These are phyloP conservation scores for Helianthus annuus DNA, from an alignment of 129 eudicot species.

Conservation along the genomic window HanXRQr2.0-SUNRISE NC_035438.2:69916797-69917296, in stretches of 20 bases:
- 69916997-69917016: no score
- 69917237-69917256: constrained; percentile 89
- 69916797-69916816: no score
- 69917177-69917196: constrained; percentile 93
- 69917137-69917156: not conserved
- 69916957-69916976: no score
- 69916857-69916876: no score
- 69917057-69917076: constrained; percentile 26
- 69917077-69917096: constrained; percentile 39
- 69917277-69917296: constrained; percentile 74
- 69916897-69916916: no score
- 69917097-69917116: not conserved
- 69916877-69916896: no score
- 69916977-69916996: no score
- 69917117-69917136: not conserved
- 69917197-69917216: constrained; percentile 98
- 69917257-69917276: constrained; percentile 80
- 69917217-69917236: constrained; percentile 89
- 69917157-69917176: constrained; percentile 6
- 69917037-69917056: constrained; percentile 26
- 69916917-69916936: no score
- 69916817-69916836: no score
- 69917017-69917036: not conserved
- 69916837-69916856: no score
- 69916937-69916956: no score